These are phyloP conservation scores for Gnomoniopsis smithogilvyi DNA, from an alignment of 2,329 filamentous ascomycete species.

Conservation along the genomic window DNA sequence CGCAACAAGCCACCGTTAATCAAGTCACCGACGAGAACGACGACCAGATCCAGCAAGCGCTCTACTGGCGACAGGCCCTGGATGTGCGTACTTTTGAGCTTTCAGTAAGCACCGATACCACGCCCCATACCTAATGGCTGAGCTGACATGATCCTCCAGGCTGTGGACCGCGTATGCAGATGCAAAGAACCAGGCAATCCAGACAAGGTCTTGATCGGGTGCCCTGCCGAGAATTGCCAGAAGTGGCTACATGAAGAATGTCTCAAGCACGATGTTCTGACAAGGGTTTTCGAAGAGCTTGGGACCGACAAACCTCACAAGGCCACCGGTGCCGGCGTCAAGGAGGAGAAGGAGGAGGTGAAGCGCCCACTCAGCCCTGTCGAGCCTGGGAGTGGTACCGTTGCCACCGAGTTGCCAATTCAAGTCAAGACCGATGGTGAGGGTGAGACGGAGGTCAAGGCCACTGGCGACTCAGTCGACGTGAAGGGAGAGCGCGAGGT, in stretches of 20 bases:
- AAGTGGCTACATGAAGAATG: conserved; percentile 65
- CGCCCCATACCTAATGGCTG: not conserved
- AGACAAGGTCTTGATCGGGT: conserved; percentile 57
- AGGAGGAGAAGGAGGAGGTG: conserved; percentile 38
- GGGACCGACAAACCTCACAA: conserved; percentile 49
- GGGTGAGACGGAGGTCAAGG: conserved; percentile 29
- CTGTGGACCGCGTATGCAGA: conserved; percentile 54
- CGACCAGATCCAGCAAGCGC: conserved; percentile 54
- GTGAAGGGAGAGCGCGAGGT: conserved; percentile 31
- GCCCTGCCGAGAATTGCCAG: conserved; percentile 50
- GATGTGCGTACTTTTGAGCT: conserved; percentile 55
- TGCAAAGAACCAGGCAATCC: conserved; percentile 61
- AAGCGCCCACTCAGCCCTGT: conserved; percentile 49
- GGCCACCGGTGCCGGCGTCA: conserved; percentile 26
- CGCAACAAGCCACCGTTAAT: conserved; percentile 57
- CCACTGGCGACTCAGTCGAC: conserved; percentile 31
- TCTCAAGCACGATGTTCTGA: conserved; percentile 52
- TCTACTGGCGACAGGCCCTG: conserved; percentile 65
- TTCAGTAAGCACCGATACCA: conserved; percentile 42
- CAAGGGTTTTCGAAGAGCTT: conserved; percentile 46
- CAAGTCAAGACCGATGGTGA: conserved; percentile 48
- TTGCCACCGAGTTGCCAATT: conserved; percentile 47
- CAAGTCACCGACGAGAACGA: conserved; percentile 70
- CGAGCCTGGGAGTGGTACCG: conserved; percentile 44
- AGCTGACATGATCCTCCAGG: conserved; percentile 30